phyloP scores from a whole-genome alignment of 164 flowering plant species.

The Macadamia integrifolia region DNA sequence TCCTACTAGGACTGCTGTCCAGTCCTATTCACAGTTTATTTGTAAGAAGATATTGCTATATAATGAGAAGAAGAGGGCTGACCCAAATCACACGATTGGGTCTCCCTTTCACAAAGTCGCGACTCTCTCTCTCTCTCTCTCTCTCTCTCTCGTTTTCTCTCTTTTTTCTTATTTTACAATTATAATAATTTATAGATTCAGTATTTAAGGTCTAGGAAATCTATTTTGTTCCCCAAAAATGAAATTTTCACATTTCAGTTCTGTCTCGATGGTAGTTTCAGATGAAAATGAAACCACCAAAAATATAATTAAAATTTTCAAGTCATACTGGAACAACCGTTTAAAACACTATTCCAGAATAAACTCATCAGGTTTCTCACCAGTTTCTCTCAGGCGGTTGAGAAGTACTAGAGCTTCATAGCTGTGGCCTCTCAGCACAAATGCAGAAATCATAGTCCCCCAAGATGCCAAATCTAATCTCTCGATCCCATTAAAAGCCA shows the following conservation, averaged over 20 bases:
- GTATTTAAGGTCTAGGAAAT: too few relatives aligned
- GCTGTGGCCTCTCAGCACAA: conserved; percentile 26
- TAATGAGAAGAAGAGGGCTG: too few relatives aligned
- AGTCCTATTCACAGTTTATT: too few relatives aligned
- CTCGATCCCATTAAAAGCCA: conserved; percentile 23
- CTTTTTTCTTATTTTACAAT: conserved; percentile 37
- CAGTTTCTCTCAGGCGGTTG: conserved; percentile 24
- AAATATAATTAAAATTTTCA: conserved; percentile 30
- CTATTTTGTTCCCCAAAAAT: too few relatives aligned
- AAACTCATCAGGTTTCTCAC: conserved; percentile 47
- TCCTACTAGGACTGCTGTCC: too few relatives aligned
- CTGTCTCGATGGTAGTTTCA: too few relatives aligned
- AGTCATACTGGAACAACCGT: conserved; percentile 31
- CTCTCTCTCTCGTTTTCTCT: conserved; percentile 35
- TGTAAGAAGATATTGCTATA: too few relatives aligned
- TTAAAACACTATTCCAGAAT: conserved; percentile 38
- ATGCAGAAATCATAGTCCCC: conserved; percentile 41
- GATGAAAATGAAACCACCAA: too few relatives aligned
- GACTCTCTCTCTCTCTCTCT: too few relatives aligned
- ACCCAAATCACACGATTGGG: too few relatives aligned
- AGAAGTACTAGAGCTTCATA: conserved; percentile 31
- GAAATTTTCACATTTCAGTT: too few relatives aligned
- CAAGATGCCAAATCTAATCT: conserved; percentile 35
- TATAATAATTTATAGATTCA: conserved; percentile 13
- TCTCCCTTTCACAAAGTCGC: too few relatives aligned